Conservation (phyloP, 495 filamentous ascomycete genomes). For the Penicillium daleae region DNA sequence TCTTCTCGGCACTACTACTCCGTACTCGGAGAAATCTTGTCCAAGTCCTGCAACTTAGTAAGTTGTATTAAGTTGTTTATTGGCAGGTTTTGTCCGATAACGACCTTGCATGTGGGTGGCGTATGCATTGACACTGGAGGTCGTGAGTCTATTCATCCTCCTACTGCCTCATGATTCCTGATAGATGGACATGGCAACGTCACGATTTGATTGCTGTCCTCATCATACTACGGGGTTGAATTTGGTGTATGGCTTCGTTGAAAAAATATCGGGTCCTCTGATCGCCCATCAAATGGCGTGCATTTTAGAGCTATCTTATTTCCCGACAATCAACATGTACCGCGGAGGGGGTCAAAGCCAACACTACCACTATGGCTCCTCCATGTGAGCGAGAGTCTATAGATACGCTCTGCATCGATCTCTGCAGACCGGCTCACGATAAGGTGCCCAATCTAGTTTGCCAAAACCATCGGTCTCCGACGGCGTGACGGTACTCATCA, state of each 20-base stretch:
- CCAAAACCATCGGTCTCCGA: constrained; percentile 22
- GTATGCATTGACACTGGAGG: neutral
- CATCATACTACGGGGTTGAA: neutral
- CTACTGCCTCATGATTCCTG: neutral
- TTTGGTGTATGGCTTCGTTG: neutral
- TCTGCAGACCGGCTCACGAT: constrained; percentile 6
- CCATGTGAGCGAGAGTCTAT: constrained; percentile 5
- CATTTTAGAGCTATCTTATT: too few species aligned
- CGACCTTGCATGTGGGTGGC: neutral
- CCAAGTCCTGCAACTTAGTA: too few species aligned
- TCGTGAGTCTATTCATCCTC: neutral
- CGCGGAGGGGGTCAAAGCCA: neutral
- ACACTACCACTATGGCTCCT: constrained; percentile 3
- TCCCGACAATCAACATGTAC: too few species aligned
- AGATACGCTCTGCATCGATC: constrained; percentile 5
- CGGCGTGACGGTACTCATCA: constrained; percentile 14
- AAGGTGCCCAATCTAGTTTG: constrained; percentile 1
- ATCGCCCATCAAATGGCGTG: constrained; percentile 7
- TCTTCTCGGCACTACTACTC: constrained; percentile 1
- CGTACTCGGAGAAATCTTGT: neutral
- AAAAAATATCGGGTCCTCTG: neutral
- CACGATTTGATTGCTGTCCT: too few species aligned
- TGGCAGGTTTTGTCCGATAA: neutral
- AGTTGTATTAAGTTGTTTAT: too few species aligned
- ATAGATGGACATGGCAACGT: neutral